Conservation (phyloP, 441 rosid genomes). For the Biscutella laevigata region DNA sequence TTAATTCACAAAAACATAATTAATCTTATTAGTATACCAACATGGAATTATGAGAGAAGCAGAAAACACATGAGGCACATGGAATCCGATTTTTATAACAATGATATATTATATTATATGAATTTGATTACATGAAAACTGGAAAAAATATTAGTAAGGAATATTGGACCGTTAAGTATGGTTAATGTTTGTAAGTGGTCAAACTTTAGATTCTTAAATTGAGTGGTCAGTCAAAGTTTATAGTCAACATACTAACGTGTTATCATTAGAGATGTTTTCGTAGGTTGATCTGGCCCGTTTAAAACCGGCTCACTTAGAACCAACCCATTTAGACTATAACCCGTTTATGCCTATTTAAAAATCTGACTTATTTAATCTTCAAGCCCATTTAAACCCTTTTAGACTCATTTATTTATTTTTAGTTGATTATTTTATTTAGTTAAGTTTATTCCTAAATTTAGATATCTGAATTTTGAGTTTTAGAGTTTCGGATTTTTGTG, state of each 20-base stretch:
- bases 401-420: no score
- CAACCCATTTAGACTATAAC: no score
- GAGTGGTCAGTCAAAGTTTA: slow-evolving; percentile 19
- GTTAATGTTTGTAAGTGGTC: slow-evolving; percentile 24
- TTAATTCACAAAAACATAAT: slow-evolving; percentile 15
- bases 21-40: background rate
- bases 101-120: background rate
- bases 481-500: no score
- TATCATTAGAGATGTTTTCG: no score
- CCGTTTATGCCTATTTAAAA: no score
- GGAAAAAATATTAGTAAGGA: slow-evolving; percentile 6
- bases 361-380: no score
- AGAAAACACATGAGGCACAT: slow-evolving; percentile 32
- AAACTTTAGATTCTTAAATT: slow-evolving; percentile 12
- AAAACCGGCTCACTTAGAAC: background rate
- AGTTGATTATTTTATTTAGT: no score
- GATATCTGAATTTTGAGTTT: no score
- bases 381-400: no score
- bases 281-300: no score
- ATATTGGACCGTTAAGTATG: slow-evolving; percentile 23
- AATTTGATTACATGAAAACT: slow-evolving; percentile 9
- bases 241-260: slow-evolving; percentile 13
- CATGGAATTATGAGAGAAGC: slow-evolving; percentile 10
- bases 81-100: slow-evolving; percentile 12
- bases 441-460: no score